Conservation (phyloP, 345 rosid genomes). For the Carallia brachiata region DNA sequence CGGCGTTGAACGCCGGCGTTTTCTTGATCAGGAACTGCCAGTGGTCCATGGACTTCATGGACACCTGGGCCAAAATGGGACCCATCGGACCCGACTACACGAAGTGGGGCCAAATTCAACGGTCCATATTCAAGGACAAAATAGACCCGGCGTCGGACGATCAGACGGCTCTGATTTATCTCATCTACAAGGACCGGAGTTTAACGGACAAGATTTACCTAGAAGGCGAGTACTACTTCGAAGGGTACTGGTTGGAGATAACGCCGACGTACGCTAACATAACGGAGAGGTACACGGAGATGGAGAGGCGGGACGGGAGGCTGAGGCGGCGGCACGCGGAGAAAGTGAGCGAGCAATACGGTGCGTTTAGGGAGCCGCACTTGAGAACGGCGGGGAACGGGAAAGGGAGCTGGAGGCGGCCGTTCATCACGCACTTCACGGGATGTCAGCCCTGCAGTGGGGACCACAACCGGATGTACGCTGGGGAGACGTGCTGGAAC, state of each 20-base stretch:
- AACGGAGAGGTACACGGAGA: conserved; percentile 48
- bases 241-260: conserved; percentile 76
- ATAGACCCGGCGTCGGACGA: conserved; percentile 83
- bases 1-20: conserved; percentile 83
- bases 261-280: conserved; percentile 51
- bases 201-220: conserved; percentile 63
- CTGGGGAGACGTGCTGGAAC: conserved; percentile 70
- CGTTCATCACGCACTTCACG: conserved; percentile 85
- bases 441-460: conserved; percentile 98
- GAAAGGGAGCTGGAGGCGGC: conserved; percentile 62
- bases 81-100: conserved; percentile 55
- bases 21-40: conserved; percentile 86
- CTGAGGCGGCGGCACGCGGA: conserved; percentile 81
- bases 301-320: conserved; percentile 42
- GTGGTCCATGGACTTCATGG: conserved; percentile 94
- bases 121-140: conserved; percentile 75
- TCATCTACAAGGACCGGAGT: conserved; percentile 44
- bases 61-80: conserved; percentile 73
- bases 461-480: conserved; percentile 69
- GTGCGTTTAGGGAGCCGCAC: conserved; percentile 51
- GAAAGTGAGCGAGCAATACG: conserved; percentile 78
- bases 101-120: conserved; percentile 69
- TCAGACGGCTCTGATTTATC: conserved; percentile 74
- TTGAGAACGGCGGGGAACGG: conserved; percentile 51
- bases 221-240: conserved; percentile 67